These are phyloP conservation scores for Schwanniomyces sp. DNA, from an alignment of 805 yeast genomes.

Conservation along the genomic window DNA sequence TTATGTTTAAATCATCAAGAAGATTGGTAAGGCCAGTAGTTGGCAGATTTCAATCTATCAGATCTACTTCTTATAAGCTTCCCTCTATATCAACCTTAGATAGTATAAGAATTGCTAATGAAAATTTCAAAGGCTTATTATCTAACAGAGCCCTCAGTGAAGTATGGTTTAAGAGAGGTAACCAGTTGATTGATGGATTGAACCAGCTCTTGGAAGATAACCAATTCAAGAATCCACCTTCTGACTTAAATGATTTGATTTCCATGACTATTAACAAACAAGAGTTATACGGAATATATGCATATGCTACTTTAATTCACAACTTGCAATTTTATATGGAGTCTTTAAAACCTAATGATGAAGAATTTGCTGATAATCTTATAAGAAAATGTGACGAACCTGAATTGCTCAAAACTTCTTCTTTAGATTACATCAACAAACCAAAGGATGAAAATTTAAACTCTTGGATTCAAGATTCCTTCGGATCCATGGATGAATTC, in stretches of 20 bases:
- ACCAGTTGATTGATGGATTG: conserved; percentile 30
- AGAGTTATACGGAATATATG: conserved; percentile 42
- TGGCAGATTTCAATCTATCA: not conserved
- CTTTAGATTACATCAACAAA: conserved; percentile 30
- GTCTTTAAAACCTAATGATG: conserved; percentile 30
- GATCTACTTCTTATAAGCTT: conserved; percentile 30
- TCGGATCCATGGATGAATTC: conserved; percentile 79
- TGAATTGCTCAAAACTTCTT: conserved; percentile 48
- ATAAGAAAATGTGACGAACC: conserved; percentile 18
- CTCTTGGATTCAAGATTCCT: conserved; percentile 55
- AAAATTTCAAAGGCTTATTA: conserved; percentile 35
- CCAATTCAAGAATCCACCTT: conserved; percentile 22
- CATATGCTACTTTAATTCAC: conserved; percentile 47
- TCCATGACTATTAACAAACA: conserved; percentile 45
- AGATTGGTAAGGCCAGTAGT: not conserved
- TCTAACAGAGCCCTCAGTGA: conserved; percentile 30
- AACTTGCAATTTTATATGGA: conserved; percentile 51
- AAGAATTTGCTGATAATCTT: conserved; percentile 13
- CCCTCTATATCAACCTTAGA: conserved; percentile 34
- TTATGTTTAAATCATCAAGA: conserved; percentile 5
- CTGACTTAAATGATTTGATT: conserved; percentile 34
- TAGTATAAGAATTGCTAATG: conserved; percentile 21
- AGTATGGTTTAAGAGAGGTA: conserved; percentile 41
- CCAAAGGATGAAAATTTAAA: conserved; percentile 36
- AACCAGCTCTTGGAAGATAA: conserved; percentile 31